Base-by-base conservation (phyloP, 2,329 filamentous ascomycete species). In the Pyrenophora seminiperda region DNA sequence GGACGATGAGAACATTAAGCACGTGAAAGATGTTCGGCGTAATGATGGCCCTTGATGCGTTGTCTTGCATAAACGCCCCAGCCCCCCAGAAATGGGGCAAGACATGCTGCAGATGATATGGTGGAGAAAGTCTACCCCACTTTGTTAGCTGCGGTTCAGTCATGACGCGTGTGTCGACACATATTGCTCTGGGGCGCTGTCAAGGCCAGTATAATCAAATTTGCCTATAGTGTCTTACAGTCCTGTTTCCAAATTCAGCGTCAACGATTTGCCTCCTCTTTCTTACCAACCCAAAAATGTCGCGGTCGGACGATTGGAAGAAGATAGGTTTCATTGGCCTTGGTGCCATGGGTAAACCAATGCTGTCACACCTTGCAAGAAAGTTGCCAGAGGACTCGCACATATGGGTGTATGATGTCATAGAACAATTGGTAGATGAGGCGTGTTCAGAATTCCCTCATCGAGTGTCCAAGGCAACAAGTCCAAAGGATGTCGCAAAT, bases 291-390 rank as follows among this genome's bases (percentile, higher is more conserved):
- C 1, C 39, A n/a, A 29, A 24, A 32, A 71, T 72, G 70, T 36
- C 51, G 15, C 49, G 59, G 33, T 39, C 52, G 13, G 27, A 45
- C 20, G 36, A 62, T 0, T 69, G 70, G 50, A 56, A 55, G n/a
- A 68, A 47, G 3, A 36, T 79, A 17, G 77, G 78, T 36, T 83
- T 82, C 67, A 76, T 83, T 37, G 80, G 81, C 56, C 73, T 83
- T 1, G 81, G 81, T n/a, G 74, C 76, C 9, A 83, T 83, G 81
- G 81, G 81, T 0, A 73, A 72, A 43, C 80, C 80, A 9, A 83
- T 83, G 80, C 73, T 77, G 4, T 66, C 63, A 15, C 79, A 82
- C 61, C 69, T 83, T 18, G 74, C 77, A 7, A 73, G 74, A 17
- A 81, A 80, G 55, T 69, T 79, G 39, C 70, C 75, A 3, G 18